Conservation (phyloP, 2,329 filamentous ascomycete genomes). For the Fusarium oxysporum region DNA sequence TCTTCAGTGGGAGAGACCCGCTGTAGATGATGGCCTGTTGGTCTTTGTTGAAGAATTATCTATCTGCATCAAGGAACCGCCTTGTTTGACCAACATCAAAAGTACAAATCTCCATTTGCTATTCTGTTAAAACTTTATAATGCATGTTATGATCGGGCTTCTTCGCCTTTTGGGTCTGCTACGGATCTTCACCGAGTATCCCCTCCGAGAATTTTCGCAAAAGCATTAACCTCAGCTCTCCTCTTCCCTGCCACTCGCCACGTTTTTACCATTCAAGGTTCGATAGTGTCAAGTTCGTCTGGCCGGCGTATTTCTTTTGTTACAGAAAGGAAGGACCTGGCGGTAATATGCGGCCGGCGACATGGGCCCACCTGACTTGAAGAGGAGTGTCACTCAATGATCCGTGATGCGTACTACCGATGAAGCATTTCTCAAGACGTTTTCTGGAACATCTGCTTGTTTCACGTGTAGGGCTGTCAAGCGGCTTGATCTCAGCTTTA, state of each 20-base stretch:
- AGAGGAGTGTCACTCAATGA: background rate
- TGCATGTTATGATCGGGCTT: too few species aligned
- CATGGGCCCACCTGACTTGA: conserved; percentile 21
- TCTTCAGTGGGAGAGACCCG: background rate
- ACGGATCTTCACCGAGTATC: background rate
- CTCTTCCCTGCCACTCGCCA: background rate
- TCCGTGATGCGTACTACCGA: background rate
- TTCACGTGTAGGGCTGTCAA: background rate
- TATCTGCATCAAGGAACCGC: background rate
- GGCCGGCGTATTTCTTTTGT: background rate
- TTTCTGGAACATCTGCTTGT: conserved; percentile 2
- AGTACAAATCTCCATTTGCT: too few species aligned
- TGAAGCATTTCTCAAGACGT: background rate
- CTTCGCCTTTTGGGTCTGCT: too few species aligned
- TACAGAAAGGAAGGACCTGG: background rate
- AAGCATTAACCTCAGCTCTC: background rate
- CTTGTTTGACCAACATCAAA: background rate
- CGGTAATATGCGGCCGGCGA: conserved; percentile 9
- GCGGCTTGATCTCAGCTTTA: accelerated
- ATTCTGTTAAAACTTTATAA: too few species aligned
- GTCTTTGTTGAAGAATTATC: background rate
- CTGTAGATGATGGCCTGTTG: background rate
- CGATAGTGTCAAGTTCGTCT: background rate
- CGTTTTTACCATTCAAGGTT: background rate
- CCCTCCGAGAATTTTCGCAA: background rate